Percentiles rank a stretch among this genome's conserved stretches.
Conservation (phyloP, 768 basidiomycete species). For the Strobilomyces confusus region DNA sequence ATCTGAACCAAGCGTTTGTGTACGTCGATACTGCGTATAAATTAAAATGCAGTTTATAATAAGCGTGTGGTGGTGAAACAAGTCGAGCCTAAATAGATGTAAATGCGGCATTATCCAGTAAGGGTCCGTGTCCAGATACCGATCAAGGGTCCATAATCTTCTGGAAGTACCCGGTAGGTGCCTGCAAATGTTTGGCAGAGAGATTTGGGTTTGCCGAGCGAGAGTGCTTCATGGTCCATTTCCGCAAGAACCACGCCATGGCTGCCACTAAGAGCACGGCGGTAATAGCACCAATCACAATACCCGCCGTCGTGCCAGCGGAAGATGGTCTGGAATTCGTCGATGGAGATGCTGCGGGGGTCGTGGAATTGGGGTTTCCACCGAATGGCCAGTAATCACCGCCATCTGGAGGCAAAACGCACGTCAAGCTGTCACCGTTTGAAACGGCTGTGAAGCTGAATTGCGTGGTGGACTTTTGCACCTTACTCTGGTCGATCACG, state of each 20-base stretch:
- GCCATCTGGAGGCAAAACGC: slow-evolving; percentile 61
- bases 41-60: too few relatives aligned
- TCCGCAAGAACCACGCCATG: slow-evolving; percentile 46
- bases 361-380: slow-evolving; percentile 38
- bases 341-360: slow-evolving; percentile 8
- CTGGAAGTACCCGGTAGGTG: slow-evolving; percentile 18
- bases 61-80: too few relatives aligned
- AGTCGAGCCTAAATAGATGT: not conserved
- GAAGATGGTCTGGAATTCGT: slow-evolving; percentile 24
- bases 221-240: slow-evolving; percentile 39
- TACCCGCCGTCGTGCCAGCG: slow-evolving; percentile 34
- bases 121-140: not conserved
- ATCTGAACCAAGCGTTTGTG: too few relatives aligned
- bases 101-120: not conserved
- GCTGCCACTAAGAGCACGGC: slow-evolving; percentile 42
- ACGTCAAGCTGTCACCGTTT: slow-evolving; percentile 58
- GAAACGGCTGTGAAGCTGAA: slow-evolving; percentile 46
- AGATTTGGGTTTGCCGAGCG: slow-evolving; percentile 19
- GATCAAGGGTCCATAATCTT: not conserved
- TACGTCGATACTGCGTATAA: too few relatives aligned
- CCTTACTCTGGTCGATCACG: slow-evolving; percentile 47
- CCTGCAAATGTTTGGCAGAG: slow-evolving; percentile 20
- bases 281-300: slow-evolving; percentile 49
- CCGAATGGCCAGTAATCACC: slow-evolving; percentile 75
- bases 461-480: slow-evolving; percentile 44